phyloP scores from a whole-genome alignment of 129 eudicot species.

The Artemisia argyi region DNA sequence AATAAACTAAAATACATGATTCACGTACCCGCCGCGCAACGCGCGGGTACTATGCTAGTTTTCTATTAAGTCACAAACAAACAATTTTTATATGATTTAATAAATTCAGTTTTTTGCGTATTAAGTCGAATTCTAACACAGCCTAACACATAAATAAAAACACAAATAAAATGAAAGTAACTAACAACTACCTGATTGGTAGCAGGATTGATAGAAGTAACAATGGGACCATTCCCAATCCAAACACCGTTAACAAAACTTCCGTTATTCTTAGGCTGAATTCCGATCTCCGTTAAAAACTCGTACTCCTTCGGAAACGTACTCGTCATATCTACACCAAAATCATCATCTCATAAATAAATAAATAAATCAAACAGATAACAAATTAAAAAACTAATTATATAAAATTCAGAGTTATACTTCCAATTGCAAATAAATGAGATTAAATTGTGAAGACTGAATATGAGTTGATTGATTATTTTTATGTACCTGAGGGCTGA shows the following conservation, averaged over 20 bases:
- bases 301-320: slow-evolving; percentile 69
- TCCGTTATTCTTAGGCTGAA: slow-evolving; percentile 60
- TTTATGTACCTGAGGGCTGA: too few species aligned
- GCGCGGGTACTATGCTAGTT: too few species aligned
- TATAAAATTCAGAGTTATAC: not conserved
- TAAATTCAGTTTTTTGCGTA: too few species aligned
- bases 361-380: not conserved
- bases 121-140: too few species aligned
- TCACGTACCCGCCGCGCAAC: too few species aligned
- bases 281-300: slow-evolving; percentile 74
- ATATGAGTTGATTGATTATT: slow-evolving; percentile 1
- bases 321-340: slow-evolving; percentile 38
- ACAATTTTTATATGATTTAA: too few species aligned
- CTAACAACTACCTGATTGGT: slow-evolving; percentile 52
- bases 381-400: too few species aligned
- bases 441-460: too few species aligned
- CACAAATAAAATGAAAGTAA: not conserved
- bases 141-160: too few species aligned
- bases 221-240: slow-evolving; percentile 77
- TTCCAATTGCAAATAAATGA: not conserved
- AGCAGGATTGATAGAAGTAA: slow-evolving; percentile 78
- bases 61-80: too few species aligned
- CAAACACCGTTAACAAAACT: slow-evolving; percentile 74
- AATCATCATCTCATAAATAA: not conserved
- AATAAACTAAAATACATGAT: too few species aligned